A percentile compares a stretch with the other conserved stretches of the same genome.
phyloP scores from a whole-genome alignment of 2,329 filamentous ascomycete genomes.

The Venturia effusa region DNA sequence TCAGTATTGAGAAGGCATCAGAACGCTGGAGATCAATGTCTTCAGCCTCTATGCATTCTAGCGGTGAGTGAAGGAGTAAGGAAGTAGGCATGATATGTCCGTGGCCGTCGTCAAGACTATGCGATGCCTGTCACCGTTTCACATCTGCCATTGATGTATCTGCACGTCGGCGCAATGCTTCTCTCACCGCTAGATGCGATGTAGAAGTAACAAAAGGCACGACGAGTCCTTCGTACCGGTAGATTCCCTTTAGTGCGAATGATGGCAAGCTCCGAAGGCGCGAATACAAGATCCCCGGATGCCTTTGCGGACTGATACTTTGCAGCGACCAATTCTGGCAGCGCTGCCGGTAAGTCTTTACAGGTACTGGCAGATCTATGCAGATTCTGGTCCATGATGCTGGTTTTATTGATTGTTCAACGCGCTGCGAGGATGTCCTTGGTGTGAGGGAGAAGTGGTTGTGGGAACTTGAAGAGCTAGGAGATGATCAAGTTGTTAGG shows the following conservation, averaged over 20 bases:
- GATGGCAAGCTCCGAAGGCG: slow-evolving; percentile 27
- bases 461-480: not conserved
- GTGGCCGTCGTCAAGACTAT: not conserved
- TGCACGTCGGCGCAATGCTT: not conserved
- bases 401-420: not conserved
- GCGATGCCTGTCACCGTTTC: not conserved
- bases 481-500: not conserved
- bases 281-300: slow-evolving; percentile 26
- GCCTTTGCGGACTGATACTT: slow-evolving; percentile 27
- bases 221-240: slow-evolving; percentile 20
- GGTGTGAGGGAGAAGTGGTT: not conserved
- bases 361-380: slow-evolving; percentile 7
- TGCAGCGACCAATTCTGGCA: slow-evolving; percentile 26
- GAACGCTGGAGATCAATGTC: not conserved
- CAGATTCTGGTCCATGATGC: not conserved
- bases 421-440: not conserved
- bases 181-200: not conserved
- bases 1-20: not conserved
- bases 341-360: slow-evolving; percentile 23
- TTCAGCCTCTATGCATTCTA: not conserved
- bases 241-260: slow-evolving; percentile 26
- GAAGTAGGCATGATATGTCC: not conserved
- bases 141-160: not conserved
- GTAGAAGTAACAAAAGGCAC: not conserved
- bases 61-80: not conserved